Percentiles rank a stretch among this genome's conserved stretches.
Evolutionary conservation across 441 rosid species (phyloP).

Genomic region (Aquilaria agallochum): DNA sequence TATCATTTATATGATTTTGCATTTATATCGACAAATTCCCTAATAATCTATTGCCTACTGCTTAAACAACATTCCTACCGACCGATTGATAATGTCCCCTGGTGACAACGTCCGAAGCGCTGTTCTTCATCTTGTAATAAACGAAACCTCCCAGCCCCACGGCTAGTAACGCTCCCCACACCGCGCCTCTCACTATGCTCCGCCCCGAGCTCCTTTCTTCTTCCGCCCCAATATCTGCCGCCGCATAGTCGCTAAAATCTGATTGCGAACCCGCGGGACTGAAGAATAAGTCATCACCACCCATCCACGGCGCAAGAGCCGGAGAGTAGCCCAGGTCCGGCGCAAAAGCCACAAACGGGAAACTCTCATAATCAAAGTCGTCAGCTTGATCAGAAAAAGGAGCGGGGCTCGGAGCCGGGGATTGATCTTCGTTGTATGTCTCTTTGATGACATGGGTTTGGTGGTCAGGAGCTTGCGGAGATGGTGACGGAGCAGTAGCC

Average conservation of each 20-base stretch:
- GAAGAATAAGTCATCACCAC: neutral
- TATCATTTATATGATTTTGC: too few relatives aligned
- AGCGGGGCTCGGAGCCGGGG: slow-evolving; percentile 3
- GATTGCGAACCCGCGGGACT: neutral
- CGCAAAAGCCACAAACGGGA: neutral
- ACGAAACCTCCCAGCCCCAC: slow-evolving; percentile 22
- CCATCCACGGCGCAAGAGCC: neutral
- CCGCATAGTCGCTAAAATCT: slow-evolving; percentile 9
- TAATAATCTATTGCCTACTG: too few relatives aligned
- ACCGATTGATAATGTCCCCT: too few relatives aligned
- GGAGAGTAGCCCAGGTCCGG: neutral
- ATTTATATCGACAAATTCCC: too few relatives aligned
- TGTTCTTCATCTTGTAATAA: slow-evolving; percentile 18
- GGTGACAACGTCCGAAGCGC: too few relatives aligned
- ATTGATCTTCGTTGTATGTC: neutral
- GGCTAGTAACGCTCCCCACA: slow-evolving; percentile 14
- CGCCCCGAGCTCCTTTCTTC: slow-evolving; percentile 1
- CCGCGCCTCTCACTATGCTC: slow-evolving; percentile 1
- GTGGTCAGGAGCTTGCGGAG: too few relatives aligned
- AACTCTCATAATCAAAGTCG: too few relatives aligned
- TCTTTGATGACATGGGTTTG: neutral
- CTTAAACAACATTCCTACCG: too few relatives aligned
- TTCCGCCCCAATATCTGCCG: slow-evolving; percentile 8
- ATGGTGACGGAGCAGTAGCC: too few relatives aligned
- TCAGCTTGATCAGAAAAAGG: neutral